Conservation (phyloP, 2,329 filamentous ascomycete genomes). For the Botrytis elliptica region DNA sequence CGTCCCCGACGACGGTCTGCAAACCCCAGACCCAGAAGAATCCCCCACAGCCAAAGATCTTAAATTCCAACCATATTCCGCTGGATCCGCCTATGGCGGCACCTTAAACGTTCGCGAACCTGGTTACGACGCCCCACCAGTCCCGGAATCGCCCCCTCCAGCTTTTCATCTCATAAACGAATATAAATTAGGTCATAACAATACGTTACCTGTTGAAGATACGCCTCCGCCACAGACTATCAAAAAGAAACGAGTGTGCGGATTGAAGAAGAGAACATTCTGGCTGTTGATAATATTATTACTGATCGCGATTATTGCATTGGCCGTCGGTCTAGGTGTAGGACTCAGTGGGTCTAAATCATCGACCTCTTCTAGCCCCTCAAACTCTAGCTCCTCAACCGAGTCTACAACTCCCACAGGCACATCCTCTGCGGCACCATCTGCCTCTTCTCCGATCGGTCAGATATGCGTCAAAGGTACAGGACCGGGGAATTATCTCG, state of each 20-base stretch:
- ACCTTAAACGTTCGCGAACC: conserved; percentile 1
- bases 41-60: conserved; percentile 5
- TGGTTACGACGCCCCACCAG: neutral
- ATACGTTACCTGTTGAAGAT: conserved; percentile 1
- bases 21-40: conserved; percentile 3
- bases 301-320: neutral
- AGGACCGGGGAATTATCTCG: conserved; percentile 40
- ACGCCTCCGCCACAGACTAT: neutral
- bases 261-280: conserved; percentile 11
- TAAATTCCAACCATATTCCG: conserved; percentile 10
- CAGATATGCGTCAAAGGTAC: conserved; percentile 28
- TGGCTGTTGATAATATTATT: neutral
- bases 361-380: neutral
- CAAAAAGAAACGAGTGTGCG: conserved; percentile 4
- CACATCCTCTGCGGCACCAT: neutral
- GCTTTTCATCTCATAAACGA: conserved; percentile 11
- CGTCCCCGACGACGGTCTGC: conserved; percentile 2
- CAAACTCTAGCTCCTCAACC: neutral
- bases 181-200: conserved; percentile 4
- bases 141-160: neutral
- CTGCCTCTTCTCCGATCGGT: conserved; percentile 10
- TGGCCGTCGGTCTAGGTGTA: conserved; percentile 17
- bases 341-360: neutral
- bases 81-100: neutral
- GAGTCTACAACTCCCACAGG: neutral